Percentiles rank a stretch among this genome's conserved stretches.
phyloP scores from a whole-genome alignment of 2,329 filamentous ascomycete species.

The Colletotrichum sp. region DNA sequence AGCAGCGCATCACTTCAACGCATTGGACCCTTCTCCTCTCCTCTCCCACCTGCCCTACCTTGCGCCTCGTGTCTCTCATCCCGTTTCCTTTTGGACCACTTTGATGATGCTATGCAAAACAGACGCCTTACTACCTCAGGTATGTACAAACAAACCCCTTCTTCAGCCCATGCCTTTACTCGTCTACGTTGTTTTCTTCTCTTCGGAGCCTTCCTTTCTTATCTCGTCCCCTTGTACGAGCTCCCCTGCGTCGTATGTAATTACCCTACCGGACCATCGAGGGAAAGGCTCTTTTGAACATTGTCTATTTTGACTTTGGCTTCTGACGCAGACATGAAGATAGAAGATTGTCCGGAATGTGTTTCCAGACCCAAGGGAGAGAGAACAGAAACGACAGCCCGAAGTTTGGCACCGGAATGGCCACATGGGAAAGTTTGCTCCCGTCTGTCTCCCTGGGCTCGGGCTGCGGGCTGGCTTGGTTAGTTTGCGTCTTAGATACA shows the following conservation, averaged over 20 bases:
- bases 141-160: background rate
- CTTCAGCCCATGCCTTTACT: background rate
- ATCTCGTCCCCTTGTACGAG: background rate
- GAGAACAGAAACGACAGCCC: background rate
- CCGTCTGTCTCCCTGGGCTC: background rate
- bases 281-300: background rate
- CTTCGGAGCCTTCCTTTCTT: background rate
- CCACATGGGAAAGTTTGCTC: constrained; percentile 10
- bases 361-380: background rate
- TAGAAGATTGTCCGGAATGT: background rate
- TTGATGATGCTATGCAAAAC: background rate
- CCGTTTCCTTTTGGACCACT: background rate
- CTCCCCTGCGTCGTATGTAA: background rate
- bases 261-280: background rate
- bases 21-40: background rate
- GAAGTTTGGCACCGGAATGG: background rate
- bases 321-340: background rate
- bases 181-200: background rate
- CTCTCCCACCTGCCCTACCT: background rate
- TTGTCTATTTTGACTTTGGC: background rate
- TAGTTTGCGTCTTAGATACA: background rate
- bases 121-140: background rate
- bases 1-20: background rate
- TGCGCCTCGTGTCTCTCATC: background rate
- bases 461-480: background rate